Conservation (phyloP, 768 basidiomycete genomes). For the Serendipita vermifera region DNA sequence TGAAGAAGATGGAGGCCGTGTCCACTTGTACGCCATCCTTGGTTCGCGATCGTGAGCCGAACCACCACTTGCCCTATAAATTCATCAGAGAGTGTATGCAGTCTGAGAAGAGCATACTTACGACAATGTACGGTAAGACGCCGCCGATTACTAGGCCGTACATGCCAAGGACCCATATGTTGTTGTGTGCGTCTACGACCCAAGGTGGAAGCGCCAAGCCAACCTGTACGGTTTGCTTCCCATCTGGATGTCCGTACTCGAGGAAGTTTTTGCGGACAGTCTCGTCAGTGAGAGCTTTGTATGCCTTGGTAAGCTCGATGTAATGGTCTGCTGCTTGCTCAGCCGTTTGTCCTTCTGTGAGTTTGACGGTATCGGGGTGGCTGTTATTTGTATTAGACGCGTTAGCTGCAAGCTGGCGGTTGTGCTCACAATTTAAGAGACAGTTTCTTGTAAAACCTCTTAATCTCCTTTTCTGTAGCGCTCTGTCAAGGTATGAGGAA, state of each 20-base stretch:
- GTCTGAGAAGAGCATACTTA: slow-evolving; percentile 22
- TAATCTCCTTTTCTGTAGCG: slow-evolving; percentile 77
- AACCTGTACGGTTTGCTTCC: slow-evolving; percentile 86
- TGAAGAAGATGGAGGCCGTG: slow-evolving; percentile 83
- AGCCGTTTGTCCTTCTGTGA: slow-evolving; percentile 66
- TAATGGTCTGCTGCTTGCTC: slow-evolving; percentile 80
- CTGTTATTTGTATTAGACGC: slow-evolving; percentile 28
- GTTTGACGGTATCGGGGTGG: slow-evolving; percentile 93
- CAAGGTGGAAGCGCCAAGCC: slow-evolving; percentile 90
- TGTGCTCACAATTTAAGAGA: slow-evolving; percentile 64
- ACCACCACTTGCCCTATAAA: slow-evolving; percentile 86
- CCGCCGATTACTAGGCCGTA: slow-evolving; percentile 86
- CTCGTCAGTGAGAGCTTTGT: slow-evolving; percentile 96
- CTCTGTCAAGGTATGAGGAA: slow-evolving; percentile 30
- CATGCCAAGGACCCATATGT: slow-evolving; percentile 73
- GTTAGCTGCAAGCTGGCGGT: slow-evolving; percentile 1
- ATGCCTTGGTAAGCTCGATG: slow-evolving; percentile 91
- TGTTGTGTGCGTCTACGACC: slow-evolving; percentile 87
- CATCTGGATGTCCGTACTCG: slow-evolving; percentile 88
- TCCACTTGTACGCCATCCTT: slow-evolving; percentile 78
- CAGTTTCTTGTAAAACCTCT: slow-evolving; percentile 86
- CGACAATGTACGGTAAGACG: slow-evolving; percentile 74
- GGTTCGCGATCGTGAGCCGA: slow-evolving; percentile 74
- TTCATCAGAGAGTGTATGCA: background rate
- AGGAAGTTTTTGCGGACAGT: slow-evolving; percentile 82